A percentile compares a stretch with the other conserved stretches of the same genome.
Conservation (phyloP, 1,139 yeast species). For the Spathaspora sp. region DNA sequence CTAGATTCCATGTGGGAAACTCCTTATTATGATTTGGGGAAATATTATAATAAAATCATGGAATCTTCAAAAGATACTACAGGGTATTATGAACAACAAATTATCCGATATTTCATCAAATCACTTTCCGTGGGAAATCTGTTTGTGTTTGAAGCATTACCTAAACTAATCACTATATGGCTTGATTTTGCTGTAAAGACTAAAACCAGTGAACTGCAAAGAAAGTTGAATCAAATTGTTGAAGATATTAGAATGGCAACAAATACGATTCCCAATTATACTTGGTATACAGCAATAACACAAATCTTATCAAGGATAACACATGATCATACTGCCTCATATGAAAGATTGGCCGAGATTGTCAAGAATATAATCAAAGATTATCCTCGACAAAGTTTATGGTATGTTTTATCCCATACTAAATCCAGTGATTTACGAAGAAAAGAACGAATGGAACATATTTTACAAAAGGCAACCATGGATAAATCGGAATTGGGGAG, state of each 20-base stretch:
- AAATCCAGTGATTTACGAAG: conserved; percentile 66
- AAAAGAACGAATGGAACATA: conserved; percentile 45
- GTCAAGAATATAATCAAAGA: conserved; percentile 55
- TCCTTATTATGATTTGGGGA: conserved; percentile 78
- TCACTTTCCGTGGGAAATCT: conserved; percentile 70
- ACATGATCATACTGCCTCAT: conserved; percentile 61
- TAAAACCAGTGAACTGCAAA: conserved; percentile 31
- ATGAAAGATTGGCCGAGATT: conserved; percentile 54
- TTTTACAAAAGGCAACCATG: conserved; percentile 20
- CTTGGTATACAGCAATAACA: conserved; percentile 85
- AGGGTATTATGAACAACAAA: conserved; percentile 69
- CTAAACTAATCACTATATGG: conserved; percentile 90
- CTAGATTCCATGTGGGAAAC: conserved; percentile 71
- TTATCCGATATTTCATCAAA: conserved; percentile 62
- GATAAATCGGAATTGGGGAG: conserved; percentile 6
- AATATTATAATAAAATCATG: conserved; percentile 72
- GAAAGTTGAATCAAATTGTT: conserved; percentile 47
- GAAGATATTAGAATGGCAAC: conserved; percentile 52
- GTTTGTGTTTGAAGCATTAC: conserved; percentile 80
- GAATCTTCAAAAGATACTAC: conserved; percentile 53
- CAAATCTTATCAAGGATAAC: conserved; percentile 80
- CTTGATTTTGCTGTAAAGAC: conserved; percentile 65
- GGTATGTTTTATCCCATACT: conserved; percentile 78
- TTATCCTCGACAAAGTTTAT: conserved; percentile 81
- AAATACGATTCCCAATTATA: conserved; percentile 53